Evolutionary conservation across 73 alveolate species (phyloP).

Genomic region (Blepharisma japonicum): DNA sequence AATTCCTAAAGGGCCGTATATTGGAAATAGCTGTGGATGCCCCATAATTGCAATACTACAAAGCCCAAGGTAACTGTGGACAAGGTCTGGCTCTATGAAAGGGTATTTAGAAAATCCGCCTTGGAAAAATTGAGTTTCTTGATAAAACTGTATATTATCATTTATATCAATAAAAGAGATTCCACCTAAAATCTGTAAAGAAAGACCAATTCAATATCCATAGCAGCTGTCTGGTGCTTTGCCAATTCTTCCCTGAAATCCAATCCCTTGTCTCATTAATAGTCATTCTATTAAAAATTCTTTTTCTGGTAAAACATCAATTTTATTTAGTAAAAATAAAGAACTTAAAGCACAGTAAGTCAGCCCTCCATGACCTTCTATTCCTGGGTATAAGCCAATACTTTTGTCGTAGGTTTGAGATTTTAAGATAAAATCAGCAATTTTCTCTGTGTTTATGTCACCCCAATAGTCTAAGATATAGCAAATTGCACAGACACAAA

Average conservation of each 20-base stretch:
- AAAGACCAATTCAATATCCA: slow-evolving; percentile 31
- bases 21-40: too few relatives aligned
- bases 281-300: slow-evolving; percentile 35
- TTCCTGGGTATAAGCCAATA: slow-evolving; percentile 24
- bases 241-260: slow-evolving; percentile 39
- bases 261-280: slow-evolving; percentile 30
- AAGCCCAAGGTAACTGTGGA: slow-evolving; percentile 18
- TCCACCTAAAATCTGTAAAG: slow-evolving; percentile 22
- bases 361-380: slow-evolving; percentile 41
- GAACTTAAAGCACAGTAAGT: slow-evolving; percentile 38
- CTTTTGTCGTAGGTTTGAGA: slow-evolving; percentile 42
- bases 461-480: slow-evolving; percentile 16
- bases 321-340: slow-evolving; percentile 18
- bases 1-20: too few relatives aligned
- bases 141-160: slow-evolving; percentile 2
- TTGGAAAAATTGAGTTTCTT: slow-evolving; percentile 9
- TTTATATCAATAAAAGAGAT: not conserved
- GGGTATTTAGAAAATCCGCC: slow-evolving; percentile 30
- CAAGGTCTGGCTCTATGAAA: not conserved
- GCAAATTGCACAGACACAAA: slow-evolving; percentile 40
- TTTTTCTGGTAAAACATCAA: not conserved
- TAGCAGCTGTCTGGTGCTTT: slow-evolving; percentile 39
- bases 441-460: not conserved
- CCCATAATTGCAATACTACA: not conserved
- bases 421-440: not conserved